These are phyloP conservation scores for Xerocomus nothofagi DNA, from an alignment of 1,284 basidiomycete genomes.

Conservation along the genomic window DNA sequence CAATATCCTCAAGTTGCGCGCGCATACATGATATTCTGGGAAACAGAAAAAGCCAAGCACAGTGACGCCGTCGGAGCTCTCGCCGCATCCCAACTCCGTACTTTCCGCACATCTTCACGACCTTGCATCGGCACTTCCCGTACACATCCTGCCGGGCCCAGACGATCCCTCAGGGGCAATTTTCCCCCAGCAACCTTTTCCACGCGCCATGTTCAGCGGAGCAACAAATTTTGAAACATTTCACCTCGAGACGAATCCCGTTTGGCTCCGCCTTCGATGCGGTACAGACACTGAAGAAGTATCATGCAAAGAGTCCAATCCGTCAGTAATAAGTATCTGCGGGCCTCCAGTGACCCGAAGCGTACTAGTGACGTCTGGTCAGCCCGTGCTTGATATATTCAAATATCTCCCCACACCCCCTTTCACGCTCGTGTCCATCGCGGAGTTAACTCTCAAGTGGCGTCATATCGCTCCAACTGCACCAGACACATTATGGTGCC, in stretches of 20 bases:
- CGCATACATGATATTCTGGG: conserved; percentile 8
- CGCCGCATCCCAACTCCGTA: conserved; percentile 70
- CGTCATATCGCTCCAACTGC: conserved; percentile 96
- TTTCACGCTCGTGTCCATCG: conserved; percentile 69
- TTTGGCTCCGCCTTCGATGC: conserved; percentile 68
- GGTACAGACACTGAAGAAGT: conserved; percentile 24
- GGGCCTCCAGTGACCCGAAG: conserved; percentile 43
- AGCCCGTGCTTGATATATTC: conserved; percentile 93
- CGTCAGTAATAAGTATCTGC: conserved; percentile 13
- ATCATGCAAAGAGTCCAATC: conserved; percentile 10
- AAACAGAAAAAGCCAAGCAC: conserved; percentile 55
- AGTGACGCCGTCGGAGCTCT: conserved; percentile 62
- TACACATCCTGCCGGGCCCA: conserved; percentile 85
- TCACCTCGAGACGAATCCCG: conserved; percentile 86
- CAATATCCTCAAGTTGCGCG: conserved; percentile 1
- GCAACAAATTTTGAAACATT: conserved; percentile 67
- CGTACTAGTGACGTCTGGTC: conserved; percentile 84
- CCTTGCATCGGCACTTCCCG: conserved; percentile 67
- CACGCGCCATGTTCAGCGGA: conserved; percentile 86
- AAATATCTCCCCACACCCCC: conserved; percentile 81
- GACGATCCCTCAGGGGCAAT: conserved; percentile 87
- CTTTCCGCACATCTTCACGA: conserved; percentile 77
- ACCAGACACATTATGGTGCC: conserved; percentile 98
- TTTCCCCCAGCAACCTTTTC: conserved; percentile 92
- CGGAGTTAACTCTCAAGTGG: conserved; percentile 85